Base-by-base conservation (phyloP, 2,329 filamentous ascomycete genomes). In the Fusarium nisikadoi region DNA sequence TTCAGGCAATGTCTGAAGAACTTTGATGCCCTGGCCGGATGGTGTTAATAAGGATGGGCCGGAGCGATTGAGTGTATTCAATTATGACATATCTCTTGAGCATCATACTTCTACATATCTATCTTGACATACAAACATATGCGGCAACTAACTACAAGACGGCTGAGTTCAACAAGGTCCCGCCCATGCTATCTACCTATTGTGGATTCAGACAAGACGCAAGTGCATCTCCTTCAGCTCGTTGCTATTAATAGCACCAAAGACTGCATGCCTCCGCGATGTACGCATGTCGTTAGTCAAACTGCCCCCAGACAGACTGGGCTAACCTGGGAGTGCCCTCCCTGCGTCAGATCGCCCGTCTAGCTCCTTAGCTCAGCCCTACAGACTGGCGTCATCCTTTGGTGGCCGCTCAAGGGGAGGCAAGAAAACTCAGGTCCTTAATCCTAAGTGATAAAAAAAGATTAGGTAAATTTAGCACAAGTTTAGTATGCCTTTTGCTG, bases 291-390 rank as follows among this genome's bases (percentile, higher is more conserved):
- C 29, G 43, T 43, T 38, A 23, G 41, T 47, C 41, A n/a, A 46
- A 23, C 25, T 33, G 60, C n/a, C n/a, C 39, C 19, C 29, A 17
- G 19, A 12, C 17, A 19, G 2, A 46, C 33, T n/a, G 33, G 29
- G 42, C 25, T 65, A 59, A 53, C 9, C 20, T 25, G 8, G 17
- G 10, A 9, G 17, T 29, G 9, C 25, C 52, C 20, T 59, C 12
- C 42, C 36, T 39, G 23, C 50, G 58, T 55, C 35, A 8, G 49
- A 65, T 65, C 38, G 8, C 38, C 36, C 5, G 7, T 35, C 59
- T 39, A 41, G 46, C 45, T 49, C 23, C 9, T 20, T 41, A 38
- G 16, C 14, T 60, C 62, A 66, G 63, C 63, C 63, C 52, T 60
- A 52, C 39, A 54, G 16, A 27, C 25, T 64, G 27, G 33, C 29